Evolutionary conservation across 768 basidiomycete species (phyloP).

Genomic region (Hypsizygus marmoreus): DNA sequence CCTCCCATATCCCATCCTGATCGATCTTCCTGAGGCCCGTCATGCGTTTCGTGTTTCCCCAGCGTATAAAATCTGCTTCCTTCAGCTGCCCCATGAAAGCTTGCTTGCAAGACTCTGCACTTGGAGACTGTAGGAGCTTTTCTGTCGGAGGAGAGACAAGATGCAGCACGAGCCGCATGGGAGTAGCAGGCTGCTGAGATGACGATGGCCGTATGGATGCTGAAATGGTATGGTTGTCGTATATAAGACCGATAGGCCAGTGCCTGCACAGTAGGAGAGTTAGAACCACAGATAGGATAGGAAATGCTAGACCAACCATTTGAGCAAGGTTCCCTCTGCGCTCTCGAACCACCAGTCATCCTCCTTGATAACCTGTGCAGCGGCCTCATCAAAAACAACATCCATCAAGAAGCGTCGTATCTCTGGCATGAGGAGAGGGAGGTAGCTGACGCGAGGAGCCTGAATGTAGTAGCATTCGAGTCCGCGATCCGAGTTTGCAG

Average conservation of each 20-base stretch:
- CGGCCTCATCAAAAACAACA: constrained; percentile 87
- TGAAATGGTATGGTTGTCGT: constrained; percentile 79
- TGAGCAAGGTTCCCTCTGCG: constrained; percentile 76
- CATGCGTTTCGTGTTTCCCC: constrained; percentile 95
- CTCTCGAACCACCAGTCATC: constrained; percentile 99
- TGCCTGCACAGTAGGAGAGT: constrained; percentile 63
- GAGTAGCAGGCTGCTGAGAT: constrained; percentile 43
- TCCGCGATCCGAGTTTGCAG: constrained; percentile 86
- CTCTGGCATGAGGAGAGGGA: constrained; percentile 88
- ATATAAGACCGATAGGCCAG: constrained; percentile 95
- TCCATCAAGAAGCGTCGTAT: constrained; percentile 88
- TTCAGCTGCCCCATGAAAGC: constrained; percentile 96
- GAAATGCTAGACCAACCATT: constrained; percentile 65
- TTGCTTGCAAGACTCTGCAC: constrained; percentile 85
- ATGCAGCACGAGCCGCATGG: constrained; percentile 82
- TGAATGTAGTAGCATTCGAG: constrained; percentile 90
- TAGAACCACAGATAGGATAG: constrained; percentile 4
- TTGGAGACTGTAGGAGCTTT: constrained; percentile 79
- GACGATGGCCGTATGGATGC: constrained; percentile 53
- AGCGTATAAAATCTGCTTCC: constrained; percentile 95
- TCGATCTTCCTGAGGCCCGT: constrained; percentile 88
- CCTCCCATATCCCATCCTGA: constrained; percentile 97
- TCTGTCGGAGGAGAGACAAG: constrained; percentile 86
- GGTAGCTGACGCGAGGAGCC: constrained; percentile 90
- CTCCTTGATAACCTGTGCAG: constrained; percentile 74